Base-by-base conservation (phyloP, 345 rosid genomes). In the Clarkia xantiana region DNA sequence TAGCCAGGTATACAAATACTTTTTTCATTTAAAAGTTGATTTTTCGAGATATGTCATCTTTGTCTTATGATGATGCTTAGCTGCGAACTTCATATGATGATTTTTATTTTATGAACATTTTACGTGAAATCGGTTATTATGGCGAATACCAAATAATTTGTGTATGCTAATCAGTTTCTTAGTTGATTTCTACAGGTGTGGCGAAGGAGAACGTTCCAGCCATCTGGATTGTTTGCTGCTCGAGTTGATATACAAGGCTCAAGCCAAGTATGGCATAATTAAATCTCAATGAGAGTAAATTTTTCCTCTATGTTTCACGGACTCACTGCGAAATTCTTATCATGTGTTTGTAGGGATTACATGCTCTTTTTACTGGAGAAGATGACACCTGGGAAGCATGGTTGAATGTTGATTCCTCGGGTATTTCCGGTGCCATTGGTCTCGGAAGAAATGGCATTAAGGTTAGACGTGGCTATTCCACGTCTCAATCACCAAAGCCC, bases 301-400 rank as follows among this genome's bases (percentile, higher is more conserved):
- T 29, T 29, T 1, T 29, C 7, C 8, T 29, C 36, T 29, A 29
- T 29, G 36, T 29, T 29, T 29, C 36, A 4, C 8, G 36, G 36
- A 5, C 9, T 29, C 36, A 29, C 36, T 29, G 36, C 8, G 7
- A 29, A 29, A 29, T 59, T 57, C 22, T 54, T 14, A 48, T 40
- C 52, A 9, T 66, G 52, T 60, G 40, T 51, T 36, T 72, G 52
- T 61, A 90, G 97, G 94, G 94, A 63, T 89, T 86, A 60, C 86
- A 90, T 76, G 82, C 81, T 9, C 79, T 89, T 58, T 82, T 82
- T 64, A 89, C 83, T 0, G 95, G 94, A 56, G 97, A 89, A 73
- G 95, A 85, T 70, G 66, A 77, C 52, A 85, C 90, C 18, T 89
- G 97, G 97, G 94, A 89, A 65, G 90, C 94, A 45, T 90, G 87